Evolutionary conservation across 768 basidiomycete genomes (phyloP).

Genomic region (Lactifluus hygrophoroides): DNA sequence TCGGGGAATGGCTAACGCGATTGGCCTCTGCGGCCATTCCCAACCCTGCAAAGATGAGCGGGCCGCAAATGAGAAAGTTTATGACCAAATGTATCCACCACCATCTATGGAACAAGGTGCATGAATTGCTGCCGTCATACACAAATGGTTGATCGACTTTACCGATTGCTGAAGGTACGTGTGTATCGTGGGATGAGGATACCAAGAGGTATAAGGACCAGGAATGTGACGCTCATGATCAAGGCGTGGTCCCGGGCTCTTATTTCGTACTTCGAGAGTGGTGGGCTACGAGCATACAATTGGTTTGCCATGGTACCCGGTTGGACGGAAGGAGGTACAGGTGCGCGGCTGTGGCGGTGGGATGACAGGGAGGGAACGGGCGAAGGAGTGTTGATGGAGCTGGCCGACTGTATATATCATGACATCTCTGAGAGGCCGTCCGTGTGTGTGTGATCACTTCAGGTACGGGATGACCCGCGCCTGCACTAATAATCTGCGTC

Average conservation of each 20-base stretch:
- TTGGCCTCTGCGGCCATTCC: conserved; percentile 27
- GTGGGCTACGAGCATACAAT: not conserved
- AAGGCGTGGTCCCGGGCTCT: conserved; percentile 5
- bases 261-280: conserved; percentile 6
- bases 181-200: conserved; percentile 7
- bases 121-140: not conserved
- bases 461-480: too few species aligned
- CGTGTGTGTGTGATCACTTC: too few species aligned
- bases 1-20: not conserved
- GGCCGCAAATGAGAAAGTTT: conserved; percentile 33
- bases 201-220: not conserved
- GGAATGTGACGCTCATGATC: conserved; percentile 2
- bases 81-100: conserved; percentile 1
- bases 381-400: too few species aligned
- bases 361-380: too few species aligned
- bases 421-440: too few species aligned
- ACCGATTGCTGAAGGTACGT: conserved; percentile 11
- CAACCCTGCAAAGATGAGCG: conserved; percentile 48
- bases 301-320: too few species aligned
- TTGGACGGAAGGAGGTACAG: too few species aligned
- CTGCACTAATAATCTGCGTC: too few species aligned
- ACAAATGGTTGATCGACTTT: not conserved
- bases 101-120: not conserved
- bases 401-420: too few species aligned
- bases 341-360: too few species aligned